Percentiles rank a stretch among this genome's conserved stretches.
Conservation (phyloP, 164 flowering plant species). For the Liquidambar formosana region DNA sequence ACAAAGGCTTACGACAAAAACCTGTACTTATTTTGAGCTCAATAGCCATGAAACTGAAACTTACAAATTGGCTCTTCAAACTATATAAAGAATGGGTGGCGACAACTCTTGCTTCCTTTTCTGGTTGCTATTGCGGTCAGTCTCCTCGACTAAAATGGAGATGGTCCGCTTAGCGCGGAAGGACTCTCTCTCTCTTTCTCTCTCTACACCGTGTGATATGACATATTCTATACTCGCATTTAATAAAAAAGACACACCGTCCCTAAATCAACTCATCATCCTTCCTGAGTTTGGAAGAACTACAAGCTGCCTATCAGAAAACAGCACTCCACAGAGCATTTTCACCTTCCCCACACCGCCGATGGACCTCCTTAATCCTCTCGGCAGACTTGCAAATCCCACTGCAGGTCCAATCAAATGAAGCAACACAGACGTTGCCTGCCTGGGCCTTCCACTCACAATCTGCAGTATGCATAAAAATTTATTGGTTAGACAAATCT, state of each 20-base stretch:
- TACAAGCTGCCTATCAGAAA: conserved; percentile 26
- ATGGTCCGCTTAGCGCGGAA: conserved; percentile 21
- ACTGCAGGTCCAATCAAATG: conserved; percentile 86
- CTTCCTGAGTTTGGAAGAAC: conserved; percentile 33
- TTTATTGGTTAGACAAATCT: neutral
- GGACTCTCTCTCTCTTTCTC: conserved; percentile 22
- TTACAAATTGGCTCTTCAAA: conserved; percentile 36
- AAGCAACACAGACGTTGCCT: conserved; percentile 73
- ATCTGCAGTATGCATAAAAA: conserved; percentile 34
- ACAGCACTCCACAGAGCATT: conserved; percentile 59
- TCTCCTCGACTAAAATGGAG: conserved; percentile 39
- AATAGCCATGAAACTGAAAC: conserved; percentile 19
- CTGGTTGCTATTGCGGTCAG: conserved; percentile 12
- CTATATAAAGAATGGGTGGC: conserved; percentile 29
- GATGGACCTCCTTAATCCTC: conserved; percentile 72
- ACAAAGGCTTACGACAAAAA: conserved; percentile 11
- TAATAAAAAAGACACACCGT: neutral
- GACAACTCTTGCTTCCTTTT: conserved; percentile 7
- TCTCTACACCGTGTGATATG: conserved; percentile 3
- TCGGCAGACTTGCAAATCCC: conserved; percentile 76
- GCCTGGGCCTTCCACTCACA: conserved; percentile 83
- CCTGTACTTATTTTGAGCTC: conserved; percentile 17
- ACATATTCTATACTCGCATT: conserved; percentile 19
- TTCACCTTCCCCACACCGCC: conserved; percentile 73
- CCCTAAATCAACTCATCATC: conserved; percentile 4